Base-by-base conservation (phyloP, 306 rosid species). In the Vicia sativa region DNA sequence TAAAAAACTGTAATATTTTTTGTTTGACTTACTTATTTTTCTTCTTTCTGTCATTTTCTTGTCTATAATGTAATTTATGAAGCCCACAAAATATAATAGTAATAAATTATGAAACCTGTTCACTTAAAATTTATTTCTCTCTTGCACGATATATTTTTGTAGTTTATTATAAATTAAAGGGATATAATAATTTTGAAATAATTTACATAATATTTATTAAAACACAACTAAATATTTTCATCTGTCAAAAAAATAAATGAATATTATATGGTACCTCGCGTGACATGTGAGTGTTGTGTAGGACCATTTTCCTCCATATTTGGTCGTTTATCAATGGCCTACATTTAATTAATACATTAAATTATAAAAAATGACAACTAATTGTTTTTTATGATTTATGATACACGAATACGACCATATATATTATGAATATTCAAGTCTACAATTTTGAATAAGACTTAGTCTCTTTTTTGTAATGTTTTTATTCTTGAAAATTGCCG, bases 371-470 rank as follows among this genome's bases (percentile, higher is more conserved):
- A 45, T 46, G 13, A 3, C 58, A 43, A 31, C 28, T 6, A 5
- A 2, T 25, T 53, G 12, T 9, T 3, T 28, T 14, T 11, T 28
- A 34, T 34, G 6, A 44, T 71, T 14, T 50, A n/a, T 29, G 26
- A 69, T 42, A 53, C 9, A 10, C 5, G 12, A 9, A 37, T 7
- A 29, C 0, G 48, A 23, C 25, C 10, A 14, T 14, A 26, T n/a
- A n/a, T n/a, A n/a, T n/a, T n/a, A n/a, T 74, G 12, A 11, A 19
- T 58, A 49, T 9, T 70, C 41, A 4, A 71, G 21, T 44, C 44
- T 28, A 15, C 72, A 62, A 46, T 31, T 67, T 80, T 72, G 79
- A 72, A 80, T 23, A 12, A 8, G 72, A 76, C 29, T 25, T 1
- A 2, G 65, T 31, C 70, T 65, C 31, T 18, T 35, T 0, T 26